Base-by-base conservation (phyloP, 495 filamentous ascomycete species). In the Trypethelium eluteriae region DNA sequence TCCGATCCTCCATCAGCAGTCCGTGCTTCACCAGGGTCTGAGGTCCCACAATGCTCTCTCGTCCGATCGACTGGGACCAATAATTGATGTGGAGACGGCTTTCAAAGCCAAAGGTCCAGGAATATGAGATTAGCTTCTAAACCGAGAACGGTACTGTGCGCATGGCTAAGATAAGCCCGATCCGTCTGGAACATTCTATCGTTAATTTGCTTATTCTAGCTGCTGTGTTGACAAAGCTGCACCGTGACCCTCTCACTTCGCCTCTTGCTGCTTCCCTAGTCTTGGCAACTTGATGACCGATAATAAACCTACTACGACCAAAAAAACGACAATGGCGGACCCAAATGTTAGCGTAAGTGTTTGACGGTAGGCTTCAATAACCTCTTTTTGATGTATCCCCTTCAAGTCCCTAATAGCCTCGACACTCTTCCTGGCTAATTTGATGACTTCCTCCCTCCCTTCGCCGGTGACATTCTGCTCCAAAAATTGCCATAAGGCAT, bases 401-500 rank as follows among this genome's bases (percentile, higher is more conserved):
- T 82, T 78, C 10, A 87, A 68, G 9, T 78, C 73, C 12, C 72
- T 74, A 57, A 87, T 83, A 4, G 78, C 76, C 7, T 76, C 77
- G 32, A 87, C 81, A 2, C 83, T 85, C 68, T 81, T 83, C 39
- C 84, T 79, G 12, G 85, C 83, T 38, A 79, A 75, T 6, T 77
- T 67, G 64, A 85, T 83, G 59, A 84, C 78, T 39, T 79, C 62
- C 7, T 81, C 75, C 66, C 83, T 86, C 12, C 83, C 76, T 0
- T 79, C 76, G 0, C 83, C 85, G 0, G 77, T 81, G 0, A 92
- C 85, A 49, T 81, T 79, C 53, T 74, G 67, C 0, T 85, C 75
- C 0, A 93, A 78, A 63, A 85, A 84, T 11, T 79, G 81, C 34
- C 82, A 69, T 39, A 93, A 79, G 2, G 81, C 79, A 73, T 92